Evolutionary conservation across 768 basidiomycete species (phyloP).

Genomic region (Chalciporus sphaerocephalus): DNA sequence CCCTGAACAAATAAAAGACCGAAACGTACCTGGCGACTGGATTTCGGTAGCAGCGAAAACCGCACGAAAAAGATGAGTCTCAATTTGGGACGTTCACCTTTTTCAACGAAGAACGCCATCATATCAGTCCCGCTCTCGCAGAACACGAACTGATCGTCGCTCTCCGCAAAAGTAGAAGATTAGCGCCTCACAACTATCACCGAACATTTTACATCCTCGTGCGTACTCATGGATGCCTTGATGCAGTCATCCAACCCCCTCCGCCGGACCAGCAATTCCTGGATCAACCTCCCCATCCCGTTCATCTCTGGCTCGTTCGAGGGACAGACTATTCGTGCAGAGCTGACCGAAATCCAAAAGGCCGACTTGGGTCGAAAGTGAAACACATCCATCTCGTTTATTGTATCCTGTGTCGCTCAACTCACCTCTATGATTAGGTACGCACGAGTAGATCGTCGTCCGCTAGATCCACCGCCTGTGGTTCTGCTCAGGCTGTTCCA

Average conservation of each 20-base stretch:
- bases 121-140: conserved; percentile 10
- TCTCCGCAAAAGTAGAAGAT: conserved; percentile 6
- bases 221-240: conserved; percentile 17
- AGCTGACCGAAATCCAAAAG: conserved; percentile 60
- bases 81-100: conserved; percentile 23
- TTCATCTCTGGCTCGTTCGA: conserved; percentile 59
- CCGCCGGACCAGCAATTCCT: conserved; percentile 27
- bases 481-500: conserved; percentile 50
- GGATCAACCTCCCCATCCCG: conserved; percentile 41
- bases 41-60: conserved; percentile 8
- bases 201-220: not conserved
- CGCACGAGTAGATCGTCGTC: conserved; percentile 59
- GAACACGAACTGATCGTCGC: conserved; percentile 16
- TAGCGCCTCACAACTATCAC: not conserved
- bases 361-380: conserved; percentile 67
- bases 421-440: conserved; percentile 35
- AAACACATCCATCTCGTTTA: conserved; percentile 7
- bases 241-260: conserved; percentile 15
- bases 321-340: conserved; percentile 50
- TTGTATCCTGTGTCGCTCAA: conserved; percentile 6
- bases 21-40: conserved; percentile 13
- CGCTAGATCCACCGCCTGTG: conserved; percentile 65
- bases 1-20: not conserved
- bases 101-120: conserved; percentile 2
- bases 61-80: conserved; percentile 12